A percentile compares a stretch with the other conserved stretches of the same genome.
These are phyloP conservation scores for Penicillium sp. DNA, from an alignment of 2,329 filamentous ascomycete genomes.

Conservation along the genomic window DNA sequence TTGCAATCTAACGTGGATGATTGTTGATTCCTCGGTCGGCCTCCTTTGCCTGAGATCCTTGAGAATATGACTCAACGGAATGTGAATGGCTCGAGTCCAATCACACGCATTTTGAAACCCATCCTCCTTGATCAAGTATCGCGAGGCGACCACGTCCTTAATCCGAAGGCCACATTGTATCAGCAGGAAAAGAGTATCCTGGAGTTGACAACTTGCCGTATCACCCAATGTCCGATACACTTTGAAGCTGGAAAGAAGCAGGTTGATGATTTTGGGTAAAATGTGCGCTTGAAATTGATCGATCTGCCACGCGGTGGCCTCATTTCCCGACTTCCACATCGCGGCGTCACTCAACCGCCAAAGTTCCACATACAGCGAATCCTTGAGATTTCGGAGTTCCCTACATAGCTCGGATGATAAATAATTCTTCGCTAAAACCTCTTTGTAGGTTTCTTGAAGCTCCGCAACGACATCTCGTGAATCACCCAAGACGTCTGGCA, in stretches of 20 bases:
- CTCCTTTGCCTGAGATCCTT: background rate
- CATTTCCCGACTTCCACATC: background rate
- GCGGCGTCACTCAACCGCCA: constrained; percentile 5
- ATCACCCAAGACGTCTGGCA: constrained; percentile 1
- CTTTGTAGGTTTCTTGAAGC: constrained; percentile 5
- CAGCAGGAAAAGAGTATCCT: constrained; percentile 10
- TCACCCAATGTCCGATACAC: constrained; percentile 2
- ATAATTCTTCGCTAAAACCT: background rate
- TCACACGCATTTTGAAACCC: background rate
- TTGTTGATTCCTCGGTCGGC: background rate
- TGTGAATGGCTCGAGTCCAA: constrained; percentile 2
- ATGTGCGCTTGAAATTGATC: constrained; percentile 20
- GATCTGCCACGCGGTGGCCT: constrained; percentile 1
- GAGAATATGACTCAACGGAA: constrained; percentile 1
- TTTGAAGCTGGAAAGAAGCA: constrained; percentile 13
- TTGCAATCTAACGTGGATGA: background rate
- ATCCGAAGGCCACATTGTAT: constrained; percentile 8
- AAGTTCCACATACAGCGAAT: background rate
- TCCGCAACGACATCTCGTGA: background rate
- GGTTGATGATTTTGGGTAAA: constrained; percentile 10
- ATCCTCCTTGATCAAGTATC: background rate
- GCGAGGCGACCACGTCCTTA: background rate
- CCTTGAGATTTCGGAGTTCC: background rate
- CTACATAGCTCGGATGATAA: background rate
- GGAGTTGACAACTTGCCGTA: constrained; percentile 3